Conservation (phyloP, 2,329 filamentous ascomycete genomes). For the Aspergillus hortae region DNA sequence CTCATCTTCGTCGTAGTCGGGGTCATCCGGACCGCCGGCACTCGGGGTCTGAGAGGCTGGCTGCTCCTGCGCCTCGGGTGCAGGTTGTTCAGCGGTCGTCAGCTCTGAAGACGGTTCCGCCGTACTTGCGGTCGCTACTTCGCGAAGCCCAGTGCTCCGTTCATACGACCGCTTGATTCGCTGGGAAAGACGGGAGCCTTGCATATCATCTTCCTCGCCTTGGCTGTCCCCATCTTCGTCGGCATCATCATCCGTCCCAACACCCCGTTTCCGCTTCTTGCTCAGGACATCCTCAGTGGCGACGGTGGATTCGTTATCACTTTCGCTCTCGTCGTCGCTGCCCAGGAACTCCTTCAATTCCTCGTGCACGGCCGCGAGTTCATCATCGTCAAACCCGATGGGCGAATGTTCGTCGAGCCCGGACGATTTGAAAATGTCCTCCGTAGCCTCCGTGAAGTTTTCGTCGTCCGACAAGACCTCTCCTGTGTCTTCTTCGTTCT, state of each 20-base stretch:
- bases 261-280: slow-evolving; percentile 39
- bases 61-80: slow-evolving; percentile 26
- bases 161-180: slow-evolving; percentile 42
- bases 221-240: slow-evolving; percentile 33
- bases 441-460: slow-evolving; percentile 26
- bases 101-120: slow-evolving; percentile 2
- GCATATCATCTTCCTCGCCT: slow-evolving; percentile 33
- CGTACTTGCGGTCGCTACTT: slow-evolving; percentile 27
- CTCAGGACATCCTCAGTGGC: slow-evolving; percentile 20
- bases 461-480: slow-evolving; percentile 46
- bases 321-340: slow-evolving; percentile 47
- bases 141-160: slow-evolving; percentile 36
- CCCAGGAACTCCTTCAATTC: slow-evolving; percentile 72
- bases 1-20: slow-evolving; percentile 45
- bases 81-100: slow-evolving; percentile 19
- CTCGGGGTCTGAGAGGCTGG: slow-evolving; percentile 26
- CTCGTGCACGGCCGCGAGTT: slow-evolving; percentile 64
- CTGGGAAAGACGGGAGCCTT: slow-evolving; percentile 35
- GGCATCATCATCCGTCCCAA: slow-evolving; percentile 22
- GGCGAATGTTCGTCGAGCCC: slow-evolving; percentile 49
- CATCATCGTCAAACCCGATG: slow-evolving; percentile 57
- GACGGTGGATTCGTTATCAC: slow-evolving; percentile 44
- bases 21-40: slow-evolving; percentile 23
- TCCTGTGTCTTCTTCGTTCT: slow-evolving; percentile 47
- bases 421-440: slow-evolving; percentile 50